phyloP scores from a whole-genome alignment of 805 yeast genomes.

The Zygosaccharomyces pseudorouxii region DNA sequence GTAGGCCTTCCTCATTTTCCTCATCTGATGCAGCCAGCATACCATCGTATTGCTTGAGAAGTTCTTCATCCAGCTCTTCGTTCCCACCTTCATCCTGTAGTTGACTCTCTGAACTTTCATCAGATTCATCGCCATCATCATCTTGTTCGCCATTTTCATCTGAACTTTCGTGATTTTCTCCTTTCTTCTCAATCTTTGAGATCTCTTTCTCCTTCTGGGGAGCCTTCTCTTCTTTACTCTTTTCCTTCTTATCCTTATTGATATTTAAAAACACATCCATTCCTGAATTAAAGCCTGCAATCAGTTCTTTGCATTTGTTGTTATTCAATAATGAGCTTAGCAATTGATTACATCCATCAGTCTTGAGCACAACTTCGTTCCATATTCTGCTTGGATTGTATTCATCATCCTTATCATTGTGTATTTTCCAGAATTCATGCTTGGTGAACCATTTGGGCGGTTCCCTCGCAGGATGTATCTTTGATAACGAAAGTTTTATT shows the following conservation, averaged over 20 bases:
- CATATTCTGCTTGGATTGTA: slow-evolving; percentile 47
- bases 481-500: slow-evolving; percentile 22
- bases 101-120: slow-evolving; percentile 20
- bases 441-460: slow-evolving; percentile 26
- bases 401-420: slow-evolving; percentile 31
- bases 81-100: slow-evolving; percentile 11
- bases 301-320: slow-evolving; percentile 44
- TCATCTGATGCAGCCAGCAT: slow-evolving; percentile 38
- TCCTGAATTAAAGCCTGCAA: slow-evolving; percentile 39
- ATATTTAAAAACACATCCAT: slow-evolving; percentile 37
- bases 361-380: slow-evolving; percentile 30
- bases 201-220: slow-evolving; percentile 14
- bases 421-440: slow-evolving; percentile 26
- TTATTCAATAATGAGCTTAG: slow-evolving; percentile 44
- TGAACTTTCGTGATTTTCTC: slow-evolving; percentile 21
- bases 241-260: slow-evolving; percentile 24
- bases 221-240: slow-evolving; percentile 7
- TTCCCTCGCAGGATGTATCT: slow-evolving; percentile 18
- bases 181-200: slow-evolving; percentile 18
- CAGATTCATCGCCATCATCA: slow-evolving; percentile 24
- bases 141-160: slow-evolving; percentile 18
- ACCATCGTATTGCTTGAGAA: slow-evolving; percentile 36
- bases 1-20: slow-evolving; percentile 37
- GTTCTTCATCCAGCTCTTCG: slow-evolving; percentile 24
- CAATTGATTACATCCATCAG: slow-evolving; percentile 24